Percentiles rank a stretch among this genome's conserved stretches.
These are phyloP conservation scores for Claviceps sp. DNA, from an alignment of 2,329 filamentous ascomycete species.

Conservation along the genomic window DNA sequence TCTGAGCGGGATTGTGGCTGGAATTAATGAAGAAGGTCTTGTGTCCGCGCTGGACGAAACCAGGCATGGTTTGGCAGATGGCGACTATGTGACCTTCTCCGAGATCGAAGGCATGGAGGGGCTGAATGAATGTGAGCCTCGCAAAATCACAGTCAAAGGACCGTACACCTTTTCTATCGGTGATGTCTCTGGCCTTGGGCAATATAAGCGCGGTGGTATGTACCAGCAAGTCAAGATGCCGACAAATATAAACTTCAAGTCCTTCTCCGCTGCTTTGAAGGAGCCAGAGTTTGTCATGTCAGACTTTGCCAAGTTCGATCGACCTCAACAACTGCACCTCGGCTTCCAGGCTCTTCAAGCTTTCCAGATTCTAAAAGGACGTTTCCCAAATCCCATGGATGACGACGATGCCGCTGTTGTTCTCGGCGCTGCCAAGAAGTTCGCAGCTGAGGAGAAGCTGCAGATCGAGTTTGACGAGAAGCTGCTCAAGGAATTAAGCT, in stretches of 20 bases:
- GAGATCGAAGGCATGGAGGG: conserved; percentile 87
- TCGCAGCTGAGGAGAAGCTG: conserved; percentile 57
- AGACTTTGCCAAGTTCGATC: conserved; percentile 96
- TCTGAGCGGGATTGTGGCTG: conserved; percentile 76
- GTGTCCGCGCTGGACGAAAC: conserved; percentile 93
- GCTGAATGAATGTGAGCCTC: conserved; percentile 69
- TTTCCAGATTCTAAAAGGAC: conserved; percentile 62
- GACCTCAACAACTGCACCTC: conserved; percentile 80
- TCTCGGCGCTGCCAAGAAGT: conserved; percentile 57
- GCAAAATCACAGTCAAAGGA: conserved; percentile 86
- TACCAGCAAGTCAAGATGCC: conserved; percentile 99
- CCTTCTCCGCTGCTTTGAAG: conserved; percentile 62
- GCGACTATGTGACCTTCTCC: conserved; percentile 89
- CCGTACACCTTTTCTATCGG: conserved; percentile 97
- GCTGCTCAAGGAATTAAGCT: conserved; percentile 82
- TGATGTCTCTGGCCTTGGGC: conserved; percentile 73
- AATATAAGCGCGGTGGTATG: conserved; percentile 78
- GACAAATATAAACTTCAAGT: conserved; percentile 80
- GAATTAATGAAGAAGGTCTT: conserved; percentile 76
- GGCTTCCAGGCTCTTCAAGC: conserved; percentile 86
- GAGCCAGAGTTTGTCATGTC: conserved; percentile 84
- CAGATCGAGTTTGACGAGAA: conserved; percentile 76
- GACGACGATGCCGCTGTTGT: conserved; percentile 72
- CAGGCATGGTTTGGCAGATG: conserved; percentile 87
- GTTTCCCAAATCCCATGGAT: conserved; percentile 71